A percentile compares a stretch with the other conserved stretches of the same genome.
These are phyloP conservation scores for Primulina tabacum DNA, from an alignment of 257 asterid genomes.

Conservation along the genomic window DNA sequence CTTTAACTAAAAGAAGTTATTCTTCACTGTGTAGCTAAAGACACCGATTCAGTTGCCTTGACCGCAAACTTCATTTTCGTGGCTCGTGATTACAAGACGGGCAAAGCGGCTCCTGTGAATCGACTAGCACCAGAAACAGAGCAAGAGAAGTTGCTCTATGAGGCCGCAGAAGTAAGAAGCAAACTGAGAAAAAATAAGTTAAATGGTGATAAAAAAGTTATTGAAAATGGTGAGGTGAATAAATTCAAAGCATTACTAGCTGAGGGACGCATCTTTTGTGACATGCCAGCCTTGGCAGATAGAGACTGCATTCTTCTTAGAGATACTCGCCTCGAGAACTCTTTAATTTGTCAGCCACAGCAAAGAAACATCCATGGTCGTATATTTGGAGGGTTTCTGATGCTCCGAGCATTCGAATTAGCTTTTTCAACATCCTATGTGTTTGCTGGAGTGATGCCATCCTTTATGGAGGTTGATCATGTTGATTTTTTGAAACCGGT, in stretches of 20 bases:
- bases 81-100: conserved; percentile 90
- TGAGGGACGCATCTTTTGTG: conserved; percentile 89
- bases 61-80: conserved; percentile 93
- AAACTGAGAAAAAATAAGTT: conserved; percentile 61
- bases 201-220: conserved; percentile 38
- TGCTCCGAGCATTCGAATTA: conserved; percentile 87
- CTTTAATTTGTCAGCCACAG: conserved; percentile 96
- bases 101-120: conserved; percentile 82
- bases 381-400: conserved; percentile 91
- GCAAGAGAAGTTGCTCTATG: conserved; percentile 60
- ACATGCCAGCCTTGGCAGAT: conserved; percentile 97
- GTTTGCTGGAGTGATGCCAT: conserved; percentile 96
- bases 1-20: conserved; percentile 15
- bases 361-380: conserved; percentile 97
- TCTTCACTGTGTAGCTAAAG: conserved; percentile 41
- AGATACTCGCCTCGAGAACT: conserved; percentile 86
- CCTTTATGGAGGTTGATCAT: conserved; percentile 88
- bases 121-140: conserved; percentile 67
- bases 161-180: conserved; percentile 78
- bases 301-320: conserved; percentile 89
- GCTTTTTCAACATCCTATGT: conserved; percentile 87
- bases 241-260: conserved; percentile 59
- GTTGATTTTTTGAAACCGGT: conserved; percentile 94
- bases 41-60: conserved; percentile 60
- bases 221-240: conserved; percentile 55